Conservation (phyloP, 257 asterid genomes). For the Haberlea rhodopensis region DNA sequence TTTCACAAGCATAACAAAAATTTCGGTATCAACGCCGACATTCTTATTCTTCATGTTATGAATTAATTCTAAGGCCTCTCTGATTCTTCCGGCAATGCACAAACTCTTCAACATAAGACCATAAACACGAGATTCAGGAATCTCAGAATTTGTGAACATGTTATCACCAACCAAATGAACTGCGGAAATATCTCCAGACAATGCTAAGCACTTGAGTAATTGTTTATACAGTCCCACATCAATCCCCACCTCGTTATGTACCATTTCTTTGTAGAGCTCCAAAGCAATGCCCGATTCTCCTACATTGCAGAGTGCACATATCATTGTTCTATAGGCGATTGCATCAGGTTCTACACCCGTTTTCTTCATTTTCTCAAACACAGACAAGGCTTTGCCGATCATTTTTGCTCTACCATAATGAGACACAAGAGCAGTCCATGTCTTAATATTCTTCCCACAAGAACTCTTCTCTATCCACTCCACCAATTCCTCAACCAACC, state of each 20-base stretch:
- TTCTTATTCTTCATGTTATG: slow-evolving; percentile 57
- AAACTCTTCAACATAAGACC: slow-evolving; percentile 59
- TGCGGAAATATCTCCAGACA: slow-evolving; percentile 45
- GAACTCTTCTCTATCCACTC: slow-evolving; percentile 57
- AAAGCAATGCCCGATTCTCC: slow-evolving; percentile 58
- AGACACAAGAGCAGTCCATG: slow-evolving; percentile 68
- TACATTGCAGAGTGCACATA: slow-evolving; percentile 52
- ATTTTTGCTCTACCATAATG: slow-evolving; percentile 56
- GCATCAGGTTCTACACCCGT: slow-evolving; percentile 57
- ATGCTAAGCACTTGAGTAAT: slow-evolving; percentile 61
- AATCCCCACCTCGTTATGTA: slow-evolving; percentile 41
- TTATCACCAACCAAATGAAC: slow-evolving; percentile 48
- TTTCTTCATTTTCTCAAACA: slow-evolving; percentile 73
- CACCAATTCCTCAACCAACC: slow-evolving; percentile 54
- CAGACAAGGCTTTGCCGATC: slow-evolving; percentile 54
- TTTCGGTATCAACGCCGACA: slow-evolving; percentile 39
- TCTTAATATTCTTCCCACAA: slow-evolving; percentile 53
- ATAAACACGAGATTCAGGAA: slow-evolving; percentile 45
- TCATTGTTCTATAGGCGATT: slow-evolving; percentile 46
- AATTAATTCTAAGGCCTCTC: slow-evolving; percentile 73
- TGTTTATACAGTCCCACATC: slow-evolving; percentile 41
- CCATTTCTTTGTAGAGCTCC: slow-evolving; percentile 79
- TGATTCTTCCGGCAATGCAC: slow-evolving; percentile 65
- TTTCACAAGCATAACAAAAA: slow-evolving; percentile 54
- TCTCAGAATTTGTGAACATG: slow-evolving; percentile 44